Conservation (phyloP, 2,329 filamentous ascomycete species). For the Orbilia javanica region DNA sequence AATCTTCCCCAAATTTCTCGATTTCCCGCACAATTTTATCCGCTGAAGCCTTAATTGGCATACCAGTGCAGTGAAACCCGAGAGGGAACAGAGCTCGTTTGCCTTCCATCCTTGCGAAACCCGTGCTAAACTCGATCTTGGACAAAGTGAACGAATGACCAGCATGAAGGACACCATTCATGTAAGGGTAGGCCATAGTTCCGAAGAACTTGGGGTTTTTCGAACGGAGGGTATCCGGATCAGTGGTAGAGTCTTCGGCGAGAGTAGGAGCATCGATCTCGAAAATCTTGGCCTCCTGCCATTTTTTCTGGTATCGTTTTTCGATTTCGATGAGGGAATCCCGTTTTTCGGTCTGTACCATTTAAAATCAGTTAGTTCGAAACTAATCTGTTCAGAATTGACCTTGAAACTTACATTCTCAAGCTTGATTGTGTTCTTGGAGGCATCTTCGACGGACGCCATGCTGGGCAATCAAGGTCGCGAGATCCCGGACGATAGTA, state of each 20-base stretch:
- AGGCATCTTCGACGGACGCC: slow-evolving; percentile 60
- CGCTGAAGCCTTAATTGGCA: slow-evolving; percentile 97
- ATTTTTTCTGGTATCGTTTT: slow-evolving; percentile 91
- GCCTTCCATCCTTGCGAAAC: slow-evolving; percentile 90
- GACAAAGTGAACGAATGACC: slow-evolving; percentile 92
- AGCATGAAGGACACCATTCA: slow-evolving; percentile 89
- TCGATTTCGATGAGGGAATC: slow-evolving; percentile 84
- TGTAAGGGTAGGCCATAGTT: slow-evolving; percentile 81
- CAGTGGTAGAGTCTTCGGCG: slow-evolving; percentile 80
- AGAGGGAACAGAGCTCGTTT: slow-evolving; percentile 88
- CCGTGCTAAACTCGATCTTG: slow-evolving; percentile 92
- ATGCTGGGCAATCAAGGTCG: slow-evolving; percentile 39
- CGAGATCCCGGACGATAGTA: not conserved
- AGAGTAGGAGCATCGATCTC: slow-evolving; percentile 85
- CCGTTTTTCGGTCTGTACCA: slow-evolving; percentile 81
- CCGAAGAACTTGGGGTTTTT: slow-evolving; percentile 93
- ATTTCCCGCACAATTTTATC: slow-evolving; percentile 91
- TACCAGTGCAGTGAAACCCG: slow-evolving; percentile 95
- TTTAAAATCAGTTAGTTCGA: slow-evolving; percentile 60
- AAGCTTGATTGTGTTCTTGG: slow-evolving; percentile 75
- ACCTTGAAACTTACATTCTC: slow-evolving; percentile 69
- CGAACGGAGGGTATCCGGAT: slow-evolving; percentile 79
- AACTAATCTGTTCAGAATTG: slow-evolving; percentile 43
- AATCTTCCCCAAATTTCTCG: slow-evolving; percentile 86
- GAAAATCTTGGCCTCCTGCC: slow-evolving; percentile 83